phyloP scores from a whole-genome alignment of 2,329 filamentous ascomycete genomes.

The Aureobasidium sp. region DNA sequence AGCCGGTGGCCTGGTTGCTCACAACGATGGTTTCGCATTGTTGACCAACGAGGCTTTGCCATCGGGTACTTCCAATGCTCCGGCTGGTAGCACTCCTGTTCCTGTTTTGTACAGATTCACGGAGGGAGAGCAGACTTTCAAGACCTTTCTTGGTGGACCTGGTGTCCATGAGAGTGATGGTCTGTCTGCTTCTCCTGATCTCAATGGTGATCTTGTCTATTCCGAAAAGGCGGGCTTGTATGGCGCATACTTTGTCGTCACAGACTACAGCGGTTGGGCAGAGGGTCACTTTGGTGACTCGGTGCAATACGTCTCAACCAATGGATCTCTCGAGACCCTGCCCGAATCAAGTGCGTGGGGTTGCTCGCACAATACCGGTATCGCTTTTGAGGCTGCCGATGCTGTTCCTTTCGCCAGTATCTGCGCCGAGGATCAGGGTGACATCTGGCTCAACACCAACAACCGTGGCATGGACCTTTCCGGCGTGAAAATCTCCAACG shows the following conservation, averaged over 20 bases:
- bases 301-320: conserved; percentile 44
- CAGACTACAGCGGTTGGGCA: conserved; percentile 49
- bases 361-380: conserved; percentile 59
- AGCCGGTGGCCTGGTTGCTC: conserved; percentile 54
- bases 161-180: conserved; percentile 43
- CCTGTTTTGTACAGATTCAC: conserved; percentile 55
- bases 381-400: conserved; percentile 55
- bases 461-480: conserved; percentile 47
- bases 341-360: conserved; percentile 50
- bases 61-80: conserved; percentile 44
- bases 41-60: conserved; percentile 52
- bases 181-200: conserved; percentile 48
- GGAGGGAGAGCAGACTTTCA: conserved; percentile 49
- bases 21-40: conserved; percentile 57
- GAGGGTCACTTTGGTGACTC: conserved; percentile 54
- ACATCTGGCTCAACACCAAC: conserved; percentile 58
- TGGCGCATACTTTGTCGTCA: conserved; percentile 57
- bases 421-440: conserved; percentile 57
- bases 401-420: conserved; percentile 52
- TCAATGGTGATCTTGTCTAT: conserved; percentile 58
- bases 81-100: conserved; percentile 44
- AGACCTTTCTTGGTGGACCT: conserved; percentile 54
- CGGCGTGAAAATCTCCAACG: conserved; percentile 56
- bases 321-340: conserved; percentile 47
- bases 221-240: conserved; percentile 50